These are phyloP conservation scores for Ceratocystis ficicola DNA, from an alignment of 2,329 filamentous ascomycete species.

Conservation along the genomic window DNA sequence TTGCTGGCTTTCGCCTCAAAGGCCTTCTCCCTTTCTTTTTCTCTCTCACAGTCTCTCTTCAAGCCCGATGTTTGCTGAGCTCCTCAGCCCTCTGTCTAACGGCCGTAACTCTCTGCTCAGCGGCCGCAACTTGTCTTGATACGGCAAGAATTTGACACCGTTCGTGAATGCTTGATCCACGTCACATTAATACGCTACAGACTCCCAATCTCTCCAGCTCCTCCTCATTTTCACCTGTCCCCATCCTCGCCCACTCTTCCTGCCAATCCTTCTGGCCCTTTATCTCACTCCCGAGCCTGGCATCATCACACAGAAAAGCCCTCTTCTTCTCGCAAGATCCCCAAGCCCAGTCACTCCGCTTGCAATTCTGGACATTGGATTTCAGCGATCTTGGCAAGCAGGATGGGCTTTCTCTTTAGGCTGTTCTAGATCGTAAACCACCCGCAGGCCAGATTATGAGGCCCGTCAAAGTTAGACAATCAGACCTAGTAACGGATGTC, in stretches of 20 bases:
- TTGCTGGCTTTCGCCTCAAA: not conserved
- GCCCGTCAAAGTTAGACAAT: not conserved
- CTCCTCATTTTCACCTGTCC: not conserved
- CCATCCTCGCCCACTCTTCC: not conserved
- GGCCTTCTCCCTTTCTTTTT: not conserved
- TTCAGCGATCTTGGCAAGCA: constrained; percentile 5
- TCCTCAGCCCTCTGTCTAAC: constrained; percentile 1
- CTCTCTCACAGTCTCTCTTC: not conserved
- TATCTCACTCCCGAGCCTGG: not conserved
- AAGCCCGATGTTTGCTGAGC: not conserved
- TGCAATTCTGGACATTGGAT: not conserved
- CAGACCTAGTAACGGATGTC: not conserved
- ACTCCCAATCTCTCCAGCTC: not conserved
- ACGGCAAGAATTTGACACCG: constrained; percentile 6
- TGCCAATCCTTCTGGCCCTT: not conserved
- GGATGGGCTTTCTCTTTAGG: not conserved
- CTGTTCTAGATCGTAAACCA: not conserved
- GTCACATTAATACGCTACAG: not conserved
- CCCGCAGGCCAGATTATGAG: not conserved
- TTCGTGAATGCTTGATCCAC: constrained; percentile 4
- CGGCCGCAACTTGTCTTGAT: constrained; percentile 5
- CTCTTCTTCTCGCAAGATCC: not conserved
- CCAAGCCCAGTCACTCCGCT: not conserved
- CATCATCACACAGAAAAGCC: not conserved
- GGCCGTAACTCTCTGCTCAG: not conserved